phyloP scores from a whole-genome alignment of 768 basidiomycete genomes.

The Xerocomellus intermedius region DNA sequence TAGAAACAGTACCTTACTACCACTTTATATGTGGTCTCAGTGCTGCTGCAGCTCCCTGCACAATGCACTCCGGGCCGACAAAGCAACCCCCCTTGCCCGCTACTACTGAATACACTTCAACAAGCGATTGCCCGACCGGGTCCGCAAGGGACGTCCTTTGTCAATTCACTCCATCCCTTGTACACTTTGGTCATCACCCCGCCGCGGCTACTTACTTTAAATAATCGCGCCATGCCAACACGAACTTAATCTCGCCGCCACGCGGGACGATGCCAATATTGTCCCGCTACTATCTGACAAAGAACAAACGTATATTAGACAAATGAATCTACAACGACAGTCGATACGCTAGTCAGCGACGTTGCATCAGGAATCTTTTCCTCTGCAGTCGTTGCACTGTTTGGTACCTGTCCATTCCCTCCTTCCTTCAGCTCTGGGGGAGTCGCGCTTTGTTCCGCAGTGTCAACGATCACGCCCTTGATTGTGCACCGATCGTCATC shows the following conservation, averaged over 20 bases:
- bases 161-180: conserved; percentile 25
- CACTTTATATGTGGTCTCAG: no score
- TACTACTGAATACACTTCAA: background rate
- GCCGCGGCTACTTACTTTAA: conserved; percentile 6
- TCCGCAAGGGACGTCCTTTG: conserved; percentile 16
- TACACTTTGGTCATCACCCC: conserved; percentile 19
- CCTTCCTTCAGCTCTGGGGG: conserved; percentile 13
- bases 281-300: background rate
- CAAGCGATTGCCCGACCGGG: conserved; percentile 15
- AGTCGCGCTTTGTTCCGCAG: conserved; percentile 12
- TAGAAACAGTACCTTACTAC: background rate
- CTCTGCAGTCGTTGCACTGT: conserved; percentile 11
- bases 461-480: conserved; percentile 27
- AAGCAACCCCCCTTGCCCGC: background rate
- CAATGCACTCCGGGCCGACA: background rate
- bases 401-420: conserved; percentile 5
- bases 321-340: conserved; percentile 22
- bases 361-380: conserved; percentile 22
- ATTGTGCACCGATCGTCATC: conserved; percentile 46
- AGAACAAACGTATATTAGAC: conserved; percentile 13
- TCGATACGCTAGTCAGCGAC: conserved; percentile 12
- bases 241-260: conserved; percentile 7
- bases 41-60: background rate
- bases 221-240: conserved; percentile 11
- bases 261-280: background rate